A percentile compares a stretch with the other conserved stretches of the same genome.
Conservation (phyloP, 345 rosid species). For the Iberis pinnata region DNA sequence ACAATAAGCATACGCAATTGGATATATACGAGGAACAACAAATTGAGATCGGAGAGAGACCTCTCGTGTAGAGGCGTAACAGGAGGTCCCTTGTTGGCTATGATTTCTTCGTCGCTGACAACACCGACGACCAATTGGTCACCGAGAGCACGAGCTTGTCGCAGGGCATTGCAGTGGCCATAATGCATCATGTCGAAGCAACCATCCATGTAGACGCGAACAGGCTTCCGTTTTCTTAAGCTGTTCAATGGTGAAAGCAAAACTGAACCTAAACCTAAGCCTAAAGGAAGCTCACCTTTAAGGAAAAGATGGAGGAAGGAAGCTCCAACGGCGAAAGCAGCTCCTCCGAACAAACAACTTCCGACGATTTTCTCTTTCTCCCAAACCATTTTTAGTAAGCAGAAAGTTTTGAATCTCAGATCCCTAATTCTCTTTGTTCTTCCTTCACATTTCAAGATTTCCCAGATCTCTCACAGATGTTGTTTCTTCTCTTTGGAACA, state of each 20-base stretch:
- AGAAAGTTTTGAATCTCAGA: slow-evolving; percentile 12
- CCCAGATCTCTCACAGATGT: slow-evolving; percentile 28
- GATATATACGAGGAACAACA: not conserved
- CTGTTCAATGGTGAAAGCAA: slow-evolving; percentile 30
- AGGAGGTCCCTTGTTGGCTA: slow-evolving; percentile 91
- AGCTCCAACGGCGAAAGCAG: slow-evolving; percentile 41
- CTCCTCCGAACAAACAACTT: slow-evolving; percentile 45
- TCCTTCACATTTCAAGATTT: slow-evolving; percentile 24
- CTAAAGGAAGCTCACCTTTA: slow-evolving; percentile 32
- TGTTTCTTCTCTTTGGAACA: slow-evolving; percentile 25
- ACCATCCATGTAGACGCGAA: slow-evolving; percentile 97
- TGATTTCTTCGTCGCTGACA: slow-evolving; percentile 88
- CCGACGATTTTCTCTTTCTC: slow-evolving; percentile 37
- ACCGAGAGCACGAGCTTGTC: slow-evolving; percentile 88
- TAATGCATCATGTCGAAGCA: slow-evolving; percentile 98
- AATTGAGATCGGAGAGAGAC: slow-evolving; percentile 28
- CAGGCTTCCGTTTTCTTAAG: slow-evolving; percentile 42
- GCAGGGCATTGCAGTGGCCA: slow-evolving; percentile 85
- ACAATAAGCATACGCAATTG: slow-evolving; percentile 3
- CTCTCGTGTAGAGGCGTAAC: slow-evolving; percentile 84
- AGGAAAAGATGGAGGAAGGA: slow-evolving; percentile 32
- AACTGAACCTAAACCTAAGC: slow-evolving; percentile 31
- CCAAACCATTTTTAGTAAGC: slow-evolving; percentile 24
- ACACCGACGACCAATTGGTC: slow-evolving; percentile 90
- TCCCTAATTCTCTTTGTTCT: not conserved